Base-by-base conservation (phyloP, 179 eudicot species). In the Beta lomatogona region DNA sequence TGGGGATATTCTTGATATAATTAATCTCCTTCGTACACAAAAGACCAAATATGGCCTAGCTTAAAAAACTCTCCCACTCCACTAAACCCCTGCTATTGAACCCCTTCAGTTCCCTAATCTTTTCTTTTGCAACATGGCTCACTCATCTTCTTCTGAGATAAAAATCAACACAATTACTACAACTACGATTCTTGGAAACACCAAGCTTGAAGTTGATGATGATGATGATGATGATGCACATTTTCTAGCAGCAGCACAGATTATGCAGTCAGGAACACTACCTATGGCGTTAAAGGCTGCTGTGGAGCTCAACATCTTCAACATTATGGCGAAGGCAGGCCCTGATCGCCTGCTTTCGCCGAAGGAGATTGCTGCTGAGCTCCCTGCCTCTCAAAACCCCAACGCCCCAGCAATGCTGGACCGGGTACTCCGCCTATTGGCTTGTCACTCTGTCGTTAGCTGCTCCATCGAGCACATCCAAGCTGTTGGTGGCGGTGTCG, bases 261-360 rank as follows among this genome's bases (percentile, higher is more conserved):
- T 82, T 6, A 44, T 76, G 9, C 71, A 70, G 31, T 71, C 81
- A 46, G 63, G 77, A 25, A 60, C 55, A 16, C 18, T 81, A 4
- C 73, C 84, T 0, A n/a, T 77, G 75, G 84, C 73, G 52, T 36
- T 82, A 11, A 77, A 82, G 22, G 46, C 84, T 3, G 80, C 77
- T 1, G 53, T 65, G n/a, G 84, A 82, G 73, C 81, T 82, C 36
- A 75, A 77, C 31, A 44, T 82, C 3, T 61, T 82, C 44, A 45
- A 65, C 48, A 82, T 82, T 31, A 77, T 82, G 44, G 80, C 81
- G 14, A 44, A 9, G 41, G 76, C 80, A 2, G 75, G 80, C 12
- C 55, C 60, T 4, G 77, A 31, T 14, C 22, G 59, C 45, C 69
- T 3, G 52, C 77, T 82, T 7, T 82, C 84, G 4, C 54, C 84